Percentiles rank a stretch among this genome's conserved stretches.
phyloP scores from a whole-genome alignment of 345 rosid genomes.

The Bruguiera gymnorhiza region DNA sequence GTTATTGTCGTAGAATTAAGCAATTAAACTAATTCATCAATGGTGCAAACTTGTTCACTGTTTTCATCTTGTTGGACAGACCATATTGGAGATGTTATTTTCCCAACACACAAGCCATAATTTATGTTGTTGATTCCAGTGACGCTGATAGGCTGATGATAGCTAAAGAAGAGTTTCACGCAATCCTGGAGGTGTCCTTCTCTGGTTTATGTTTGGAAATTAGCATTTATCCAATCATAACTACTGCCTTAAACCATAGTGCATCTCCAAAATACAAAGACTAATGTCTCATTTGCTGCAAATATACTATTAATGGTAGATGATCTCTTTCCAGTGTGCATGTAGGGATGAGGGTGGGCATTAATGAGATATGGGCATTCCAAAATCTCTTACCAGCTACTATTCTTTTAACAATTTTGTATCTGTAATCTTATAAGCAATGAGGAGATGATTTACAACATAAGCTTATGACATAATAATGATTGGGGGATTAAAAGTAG shows the following conservation, averaged over 20 bases:
- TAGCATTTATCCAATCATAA: not conserved
- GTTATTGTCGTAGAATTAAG: too few relatives aligned
- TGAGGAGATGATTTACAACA: too few relatives aligned
- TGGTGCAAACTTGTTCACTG: not conserved
- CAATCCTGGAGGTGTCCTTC: constrained; percentile 63
- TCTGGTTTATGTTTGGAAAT: not conserved
- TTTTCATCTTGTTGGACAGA: constrained; percentile 32
- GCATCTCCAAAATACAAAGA: too few relatives aligned
- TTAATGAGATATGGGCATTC: not conserved
- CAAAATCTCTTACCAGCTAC: not conserved
- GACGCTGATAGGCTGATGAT: constrained; percentile 64
- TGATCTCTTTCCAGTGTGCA: too few relatives aligned
- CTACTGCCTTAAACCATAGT: not conserved
- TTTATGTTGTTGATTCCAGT: constrained; percentile 78
- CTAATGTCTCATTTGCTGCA: too few relatives aligned
- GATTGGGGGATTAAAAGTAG: too few relatives aligned
- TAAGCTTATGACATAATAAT: too few relatives aligned
- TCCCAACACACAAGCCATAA: constrained; percentile 75
- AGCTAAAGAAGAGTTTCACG: constrained; percentile 82
- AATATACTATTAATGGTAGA: too few relatives aligned
- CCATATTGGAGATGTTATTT: constrained; percentile 89
- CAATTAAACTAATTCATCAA: not conserved
- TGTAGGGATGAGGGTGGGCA: too few relatives aligned
- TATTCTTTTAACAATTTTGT: not conserved
- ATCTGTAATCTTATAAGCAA: not conserved